Base-by-base conservation (phyloP, 768 basidiomycete genomes). In the Pleurotus tuoliensis region DNA sequence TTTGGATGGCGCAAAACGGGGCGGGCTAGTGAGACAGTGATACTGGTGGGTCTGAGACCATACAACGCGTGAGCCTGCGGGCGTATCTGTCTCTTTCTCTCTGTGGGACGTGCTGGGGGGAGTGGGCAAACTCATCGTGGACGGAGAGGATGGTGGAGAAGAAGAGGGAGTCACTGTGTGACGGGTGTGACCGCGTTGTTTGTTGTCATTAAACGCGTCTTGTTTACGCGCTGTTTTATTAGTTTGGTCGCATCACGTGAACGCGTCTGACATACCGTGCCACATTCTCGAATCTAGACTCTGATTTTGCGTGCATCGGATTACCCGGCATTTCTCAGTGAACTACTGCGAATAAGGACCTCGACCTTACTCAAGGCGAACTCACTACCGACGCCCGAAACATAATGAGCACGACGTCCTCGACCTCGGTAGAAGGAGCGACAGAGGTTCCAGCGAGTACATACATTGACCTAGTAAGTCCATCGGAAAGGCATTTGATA, bases 71-170 rank as follows among this genome's bases (percentile, higher is more conserved):
- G 65, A 64, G 40, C 58, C 56, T 15, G 69, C 61, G 2, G 70
- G 67, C 46, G 69, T 67, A 38, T 73, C 61, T 40, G 73, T 68
- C 63, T 76, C 77, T 60, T 83, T 83, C 66, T 84, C 80, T 52
- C 78, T 69, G 56, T 84, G 84, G 5, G 79, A 74, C 4, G 86
- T 79, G 55, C 71, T 71, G 4, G 87, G 87, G 9, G 87, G 87
- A 0, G 86, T 87, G 5, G 76, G 77, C 22, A 88, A 78, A 58
- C 68, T 66, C 75, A 82, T 83, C 43, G 62, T 47, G 61, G 49
- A 56, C 55, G 51, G 47, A 59, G 52, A 61, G 27, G 58, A 45
- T 44, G 45, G 56, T 51, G 50, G 56, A 39, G 58, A 22, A 37
- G 27, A 25, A 58, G 43, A 15, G 43, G 15, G 15, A 13, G 57